Percentiles rank a stretch among this genome's conserved stretches.
These are phyloP conservation scores for Colletotrichum eremochloae DNA, from an alignment of 2,329 filamentous ascomycete species.

Conservation along the genomic window DNA sequence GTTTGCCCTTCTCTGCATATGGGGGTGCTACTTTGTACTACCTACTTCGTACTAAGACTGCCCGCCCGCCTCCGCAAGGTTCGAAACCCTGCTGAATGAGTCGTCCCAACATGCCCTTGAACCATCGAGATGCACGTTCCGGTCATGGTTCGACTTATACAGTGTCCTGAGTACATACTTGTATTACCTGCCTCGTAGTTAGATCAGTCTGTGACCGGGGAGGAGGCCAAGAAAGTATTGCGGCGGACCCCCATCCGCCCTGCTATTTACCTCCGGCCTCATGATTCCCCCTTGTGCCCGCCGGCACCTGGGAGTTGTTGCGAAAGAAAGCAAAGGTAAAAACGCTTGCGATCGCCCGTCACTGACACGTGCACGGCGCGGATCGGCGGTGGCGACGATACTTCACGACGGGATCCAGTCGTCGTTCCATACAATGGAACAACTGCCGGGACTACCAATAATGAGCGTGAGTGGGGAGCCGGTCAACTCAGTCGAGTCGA, in stretches of 20 bases:
- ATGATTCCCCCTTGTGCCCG: conserved; percentile 9
- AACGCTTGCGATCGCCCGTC: not conserved
- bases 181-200: not conserved
- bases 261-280: not conserved
- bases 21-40: not conserved
- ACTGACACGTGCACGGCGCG: conserved; percentile 14
- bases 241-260: not conserved
- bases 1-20: not conserved
- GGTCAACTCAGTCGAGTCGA: not conserved
- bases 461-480: not conserved
- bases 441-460: not conserved
- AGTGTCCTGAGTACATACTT: too few species aligned
- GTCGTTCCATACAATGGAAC: not conserved
- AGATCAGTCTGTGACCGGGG: not conserved
- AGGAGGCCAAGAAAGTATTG: not conserved
- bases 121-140: not conserved
- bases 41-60: not conserved
- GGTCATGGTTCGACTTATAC: not conserved
- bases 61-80: not conserved
- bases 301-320: not conserved
- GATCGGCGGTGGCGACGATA: conserved; percentile 12
- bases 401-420: not conserved
- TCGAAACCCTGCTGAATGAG: not conserved
- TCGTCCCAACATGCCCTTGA: not conserved
- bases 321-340: not conserved